Evolutionary conservation across 1,284 basidiomycete genomes (phyloP), one percentile per base, ranked within the genome.

Genomic region (Exobasidium rhododendri): DNA sequence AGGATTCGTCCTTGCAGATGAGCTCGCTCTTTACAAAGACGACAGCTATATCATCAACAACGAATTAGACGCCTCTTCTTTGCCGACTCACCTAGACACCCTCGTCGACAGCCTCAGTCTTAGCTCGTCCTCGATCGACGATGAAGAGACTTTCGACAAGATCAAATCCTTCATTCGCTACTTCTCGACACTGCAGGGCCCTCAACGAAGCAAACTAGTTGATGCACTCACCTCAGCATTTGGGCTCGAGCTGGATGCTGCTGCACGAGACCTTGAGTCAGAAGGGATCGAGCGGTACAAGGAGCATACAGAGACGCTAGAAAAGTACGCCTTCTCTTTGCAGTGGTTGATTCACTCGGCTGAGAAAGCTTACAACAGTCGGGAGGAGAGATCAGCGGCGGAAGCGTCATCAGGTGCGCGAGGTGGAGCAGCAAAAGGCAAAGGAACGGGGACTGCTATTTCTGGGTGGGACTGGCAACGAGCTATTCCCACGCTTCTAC

Each of bases 291-390:
- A 66, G 31, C 66, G 68, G 26, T 71, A 72, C 51, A 55, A 66
- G 13, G 64, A 62, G 6, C 71, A 73, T 28, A 65, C 69, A 30
- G 65, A 72, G 22, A 63, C 69, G 10, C 63, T 79, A 24, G 73
- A 78, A 63, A 68, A 66, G 43, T 77, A 67, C 50, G 77, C 73
- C 5, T 78, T 79, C 59, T 66, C 74, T 22, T 64, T 78, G 1
- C 74, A 78, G 46, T 79, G 74, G 75, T 63, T 77, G 43, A 67
- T 77, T 35, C 62, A 64, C 11, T 61, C 68, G 3, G 69, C 75
- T 17, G 77, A 79, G 44, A 71, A 73, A 57, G 56, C 52, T 11
- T 53, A 43, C 35, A 53, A 52, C 62, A 74, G 62, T 62, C 66
- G 49, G 14, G 58, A 60, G 44, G 58, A 61, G 28, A 40, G 62